These are phyloP conservation scores for Fagus crenata DNA, from an alignment of 306 rosid genomes.

Conservation along the genomic window DNA sequence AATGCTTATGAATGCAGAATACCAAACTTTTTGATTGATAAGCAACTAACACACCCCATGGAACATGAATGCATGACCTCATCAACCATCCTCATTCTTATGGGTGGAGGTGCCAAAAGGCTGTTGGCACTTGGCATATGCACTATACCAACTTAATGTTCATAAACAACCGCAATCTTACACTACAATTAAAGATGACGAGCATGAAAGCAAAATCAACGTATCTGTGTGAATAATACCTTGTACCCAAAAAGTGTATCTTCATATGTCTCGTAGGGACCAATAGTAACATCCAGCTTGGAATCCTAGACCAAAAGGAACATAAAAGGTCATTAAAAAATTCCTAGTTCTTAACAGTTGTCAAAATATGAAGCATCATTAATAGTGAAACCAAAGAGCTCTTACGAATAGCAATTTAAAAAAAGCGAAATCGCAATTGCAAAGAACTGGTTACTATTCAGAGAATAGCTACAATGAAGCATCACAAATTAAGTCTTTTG, in stretches of 20 bases:
- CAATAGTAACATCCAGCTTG: constrained; percentile 84
- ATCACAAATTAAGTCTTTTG: background rate
- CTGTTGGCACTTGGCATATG: background rate
- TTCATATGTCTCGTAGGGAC: constrained; percentile 96
- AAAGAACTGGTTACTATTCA: background rate
- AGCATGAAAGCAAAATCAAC: constrained; percentile 6
- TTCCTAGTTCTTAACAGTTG: constrained; percentile 25
- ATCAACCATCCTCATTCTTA: background rate
- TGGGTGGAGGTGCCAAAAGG: background rate
- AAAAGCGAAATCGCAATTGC: background rate
- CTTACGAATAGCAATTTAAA: background rate
- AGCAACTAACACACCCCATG: background rate
- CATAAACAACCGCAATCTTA: constrained; percentile 13
- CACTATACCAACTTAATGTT: background rate
- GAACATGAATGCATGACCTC: background rate
- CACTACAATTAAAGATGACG: background rate
- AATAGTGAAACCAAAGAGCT: constrained; percentile 3
- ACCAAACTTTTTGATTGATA: background rate
- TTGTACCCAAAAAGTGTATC: constrained; percentile 88
- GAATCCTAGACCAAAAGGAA: constrained; percentile 61
- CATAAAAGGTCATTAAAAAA: constrained; percentile 21
- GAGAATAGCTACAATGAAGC: background rate
- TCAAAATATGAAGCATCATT: background rate
- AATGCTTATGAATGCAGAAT: background rate
- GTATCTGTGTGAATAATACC: constrained; percentile 41